Conservation (phyloP, 169 alveolate genomes). For the Plasmodium cynomolgi region DNA sequence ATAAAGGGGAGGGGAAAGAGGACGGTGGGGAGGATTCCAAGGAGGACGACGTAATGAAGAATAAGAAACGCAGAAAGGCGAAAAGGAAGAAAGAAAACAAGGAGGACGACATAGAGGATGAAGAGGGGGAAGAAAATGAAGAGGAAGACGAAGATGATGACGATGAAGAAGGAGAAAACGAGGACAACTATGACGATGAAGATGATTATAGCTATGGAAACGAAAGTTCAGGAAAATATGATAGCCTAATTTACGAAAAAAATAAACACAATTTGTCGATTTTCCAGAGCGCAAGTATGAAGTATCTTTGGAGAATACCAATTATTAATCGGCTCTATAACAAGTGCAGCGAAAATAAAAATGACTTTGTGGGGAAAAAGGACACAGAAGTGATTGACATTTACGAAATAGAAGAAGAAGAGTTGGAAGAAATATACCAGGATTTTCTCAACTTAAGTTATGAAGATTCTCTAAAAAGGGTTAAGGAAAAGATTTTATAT, state of each 20-base stretch:
- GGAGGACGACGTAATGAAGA: not conserved
- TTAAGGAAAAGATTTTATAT: conserved; percentile 52
- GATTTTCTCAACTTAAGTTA: conserved; percentile 12
- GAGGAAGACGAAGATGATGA: not conserved
- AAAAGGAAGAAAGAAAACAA: not conserved
- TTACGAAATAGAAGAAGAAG: conserved; percentile 33
- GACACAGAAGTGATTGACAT: conserved; percentile 18
- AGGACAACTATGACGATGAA: conserved; percentile 4
- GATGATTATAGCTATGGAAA: not conserved
- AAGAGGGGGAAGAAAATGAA: not conserved
- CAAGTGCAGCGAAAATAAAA: conserved; percentile 4
- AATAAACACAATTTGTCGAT: not conserved
- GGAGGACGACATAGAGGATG: not conserved
- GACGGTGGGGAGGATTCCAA: not conserved
- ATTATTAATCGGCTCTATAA: conserved; percentile 26
- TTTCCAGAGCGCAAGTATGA: conserved; percentile 15
- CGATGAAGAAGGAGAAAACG: not conserved
- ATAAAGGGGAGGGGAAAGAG: not conserved
- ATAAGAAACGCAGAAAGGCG: not conserved
- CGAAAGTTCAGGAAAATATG: not conserved
- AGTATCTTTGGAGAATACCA: conserved; percentile 42
- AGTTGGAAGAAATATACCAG: conserved; percentile 3
- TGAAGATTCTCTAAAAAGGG: conserved; percentile 17
- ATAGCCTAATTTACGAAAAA: not conserved
- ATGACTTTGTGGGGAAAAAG: not conserved